Base-by-base conservation (phyloP, 1,139 yeast genomes). In the Pneumocystis oryctolagi region DNA sequence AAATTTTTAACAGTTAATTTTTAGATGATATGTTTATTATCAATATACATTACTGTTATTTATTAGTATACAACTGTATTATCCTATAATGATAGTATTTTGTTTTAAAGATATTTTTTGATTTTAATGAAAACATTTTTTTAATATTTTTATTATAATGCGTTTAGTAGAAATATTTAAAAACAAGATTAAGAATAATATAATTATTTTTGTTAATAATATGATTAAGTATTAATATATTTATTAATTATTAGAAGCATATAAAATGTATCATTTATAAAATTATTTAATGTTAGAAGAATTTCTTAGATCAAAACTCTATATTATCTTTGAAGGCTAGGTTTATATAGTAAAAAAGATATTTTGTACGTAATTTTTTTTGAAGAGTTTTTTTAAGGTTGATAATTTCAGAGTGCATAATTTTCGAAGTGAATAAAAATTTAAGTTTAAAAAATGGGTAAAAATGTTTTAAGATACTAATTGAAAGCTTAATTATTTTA, bases 401-500 rank as follows among this genome's bases (percentile, higher is more conserved):
- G n/a, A n/a, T n/a, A n/a, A n/a, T n/a, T n/a, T n/a, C n/a, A n/a
- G n/a, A n/a, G n/a, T n/a, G n/a, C n/a, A n/a, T n/a, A n/a, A n/a
- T n/a, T n/a, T n/a, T n/a, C n/a, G n/a, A n/a, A n/a, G n/a, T n/a
- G n/a, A n/a, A n/a, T 9, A 47, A 47, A 47, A 47, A 25, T 25
- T 47, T 25, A 28, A 47, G 31, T 12, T 25, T 47, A 20, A 47
- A 25, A 47, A 47, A 47, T 47, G 55, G 55, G 55, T 47, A 25
- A 9, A 14, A 25, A 25, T 25, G n/a, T 5, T 4, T 9, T 5
- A 3, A 47, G 5, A 25, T 25, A 2, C 12, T 47, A 1, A 3
- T n/a, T 39, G n/a, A 47, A 47, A 47, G 18, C 25, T 9, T 47
- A 4, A 47, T 47, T 12, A 12, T 47, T 9, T 80, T 81, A 84